These are phyloP conservation scores for Suhomyces ambrosiae DNA, from an alignment of 1,139 yeast genomes.

Conservation along the genomic window DNA sequence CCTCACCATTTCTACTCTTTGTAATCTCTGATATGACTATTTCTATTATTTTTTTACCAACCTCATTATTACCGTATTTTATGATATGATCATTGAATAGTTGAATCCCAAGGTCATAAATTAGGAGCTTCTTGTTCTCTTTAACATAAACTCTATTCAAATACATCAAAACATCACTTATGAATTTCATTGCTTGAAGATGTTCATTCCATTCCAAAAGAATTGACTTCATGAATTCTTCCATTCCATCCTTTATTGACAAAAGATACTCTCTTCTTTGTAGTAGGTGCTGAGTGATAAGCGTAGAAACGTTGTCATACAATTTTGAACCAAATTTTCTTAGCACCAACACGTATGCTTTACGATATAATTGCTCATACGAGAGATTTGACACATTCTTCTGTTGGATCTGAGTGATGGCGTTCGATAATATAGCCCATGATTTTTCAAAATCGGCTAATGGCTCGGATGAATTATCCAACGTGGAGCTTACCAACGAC, in stretches of 20 bases:
- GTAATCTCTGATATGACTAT: constrained; percentile 61
- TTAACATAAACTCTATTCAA: constrained; percentile 81
- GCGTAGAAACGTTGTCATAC: constrained; percentile 60
- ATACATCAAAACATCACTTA: constrained; percentile 87
- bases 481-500: constrained; percentile 35
- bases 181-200: constrained; percentile 71
- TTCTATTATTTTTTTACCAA: constrained; percentile 53
- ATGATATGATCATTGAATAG: constrained; percentile 47
- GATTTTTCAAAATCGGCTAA: constrained; percentile 65
- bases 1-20: constrained; percentile 59
- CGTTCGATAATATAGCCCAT: constrained; percentile 73
- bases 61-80: constrained; percentile 44
- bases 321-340: constrained; percentile 71
- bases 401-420: constrained; percentile 73
- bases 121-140: constrained; percentile 64
- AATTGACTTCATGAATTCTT: constrained; percentile 49
- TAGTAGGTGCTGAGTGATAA: constrained; percentile 55
- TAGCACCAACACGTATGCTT: constrained; percentile 77
- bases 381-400: constrained; percentile 77
- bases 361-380: constrained; percentile 81
- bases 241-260: constrained; percentile 20
- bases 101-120: constrained; percentile 75
- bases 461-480: constrained; percentile 21
- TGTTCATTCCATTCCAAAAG: constrained; percentile 74
- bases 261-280: constrained; percentile 28